Evolutionary conservation across 257 asterid species (phyloP).

Genomic region (Rhazya stricta): DNA sequence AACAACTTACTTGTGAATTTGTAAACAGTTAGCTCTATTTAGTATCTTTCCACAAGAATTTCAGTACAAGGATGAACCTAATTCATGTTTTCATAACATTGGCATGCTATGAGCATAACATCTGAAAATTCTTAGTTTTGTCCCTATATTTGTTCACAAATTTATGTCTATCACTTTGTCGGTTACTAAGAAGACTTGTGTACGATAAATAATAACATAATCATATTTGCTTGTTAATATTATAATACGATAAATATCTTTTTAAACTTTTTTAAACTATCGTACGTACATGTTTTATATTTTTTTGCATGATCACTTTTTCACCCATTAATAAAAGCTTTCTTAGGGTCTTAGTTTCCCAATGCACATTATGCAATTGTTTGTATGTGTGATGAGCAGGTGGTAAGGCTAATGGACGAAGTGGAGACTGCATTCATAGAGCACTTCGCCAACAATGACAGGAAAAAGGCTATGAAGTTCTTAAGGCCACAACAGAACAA

Average conservation of each 20-base stretch:
- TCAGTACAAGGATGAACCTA: background rate
- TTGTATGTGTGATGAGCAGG: slow-evolving; percentile 41
- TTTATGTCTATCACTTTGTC: too few relatives aligned
- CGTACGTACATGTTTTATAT: too few relatives aligned
- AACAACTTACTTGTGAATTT: too few relatives aligned
- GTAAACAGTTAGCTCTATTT: too few relatives aligned
- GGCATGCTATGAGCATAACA: background rate
- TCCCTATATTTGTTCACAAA: too few relatives aligned
- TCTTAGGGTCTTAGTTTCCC: slow-evolving; percentile 8
- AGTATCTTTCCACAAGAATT: background rate
- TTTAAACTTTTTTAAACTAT: too few relatives aligned
- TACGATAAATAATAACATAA: too few relatives aligned
- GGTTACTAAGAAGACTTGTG: too few relatives aligned
- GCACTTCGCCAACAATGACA: slow-evolving; percentile 85
- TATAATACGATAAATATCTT: too few relatives aligned
- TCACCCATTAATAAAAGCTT: background rate
- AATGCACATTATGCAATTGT: background rate
- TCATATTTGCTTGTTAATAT: too few relatives aligned
- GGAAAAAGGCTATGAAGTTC: slow-evolving; percentile 92
- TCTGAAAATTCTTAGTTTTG: too few relatives aligned
- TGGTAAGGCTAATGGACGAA: slow-evolving; percentile 89
- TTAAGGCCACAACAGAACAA: slow-evolving; percentile 70
- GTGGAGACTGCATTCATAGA: slow-evolving; percentile 94
- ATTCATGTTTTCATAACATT: background rate
- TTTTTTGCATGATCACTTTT: too few relatives aligned